Evolutionary conservation across 179 eudicot species (phyloP).

Genomic region (Beta lomatogona): DNA sequence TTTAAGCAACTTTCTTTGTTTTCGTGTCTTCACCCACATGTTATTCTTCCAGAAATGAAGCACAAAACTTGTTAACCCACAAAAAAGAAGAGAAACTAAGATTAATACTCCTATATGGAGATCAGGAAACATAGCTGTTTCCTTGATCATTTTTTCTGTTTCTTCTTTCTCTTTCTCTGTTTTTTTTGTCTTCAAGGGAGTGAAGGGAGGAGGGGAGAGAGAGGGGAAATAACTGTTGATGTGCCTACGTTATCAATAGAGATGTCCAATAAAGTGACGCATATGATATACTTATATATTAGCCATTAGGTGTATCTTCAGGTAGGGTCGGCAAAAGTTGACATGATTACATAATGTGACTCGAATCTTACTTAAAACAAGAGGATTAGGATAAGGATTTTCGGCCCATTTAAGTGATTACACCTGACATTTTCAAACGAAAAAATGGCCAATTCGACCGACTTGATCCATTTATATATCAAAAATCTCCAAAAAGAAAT

Average conservation of each 20-base stretch:
- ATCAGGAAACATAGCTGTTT: background rate
- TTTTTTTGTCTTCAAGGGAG: background rate
- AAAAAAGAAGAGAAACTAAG: slow-evolving; percentile 17
- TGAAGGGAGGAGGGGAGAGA: background rate
- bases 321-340: too few species aligned
- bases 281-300: background rate
- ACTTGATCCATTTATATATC: too few species aligned
- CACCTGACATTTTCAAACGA: too few species aligned
- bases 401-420: too few species aligned
- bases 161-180: background rate
- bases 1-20: slow-evolving; percentile 46
- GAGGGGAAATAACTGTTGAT: background rate
- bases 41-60: slow-evolving; percentile 23
- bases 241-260: background rate
- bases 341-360: too few species aligned
- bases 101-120: background rate
- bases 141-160: slow-evolving; percentile 6
- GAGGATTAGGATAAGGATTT: too few species aligned
- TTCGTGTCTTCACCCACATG: slow-evolving; percentile 47
- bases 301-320: too few species aligned
- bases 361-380: too few species aligned
- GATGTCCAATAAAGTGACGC: slow-evolving; percentile 12
- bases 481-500: too few species aligned
- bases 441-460: too few species aligned
- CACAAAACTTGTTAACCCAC: slow-evolving; percentile 22